Conservation (phyloP, 805 yeast species). For the Wickerhamomyces queroliae region DNA sequence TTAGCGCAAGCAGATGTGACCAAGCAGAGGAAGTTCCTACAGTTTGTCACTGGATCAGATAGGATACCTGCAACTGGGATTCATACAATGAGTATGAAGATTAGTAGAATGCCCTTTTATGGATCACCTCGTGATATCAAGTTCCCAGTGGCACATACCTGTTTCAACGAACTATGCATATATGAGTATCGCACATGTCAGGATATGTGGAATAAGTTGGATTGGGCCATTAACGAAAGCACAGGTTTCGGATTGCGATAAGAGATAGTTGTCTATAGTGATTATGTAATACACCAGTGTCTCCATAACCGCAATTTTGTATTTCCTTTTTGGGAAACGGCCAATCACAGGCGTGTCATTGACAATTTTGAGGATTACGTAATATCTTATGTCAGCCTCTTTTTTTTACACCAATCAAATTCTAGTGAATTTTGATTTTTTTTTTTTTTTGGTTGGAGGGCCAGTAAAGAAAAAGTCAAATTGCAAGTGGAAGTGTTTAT, state of each 20-base stretch:
- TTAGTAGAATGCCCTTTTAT: slow-evolving; percentile 43
- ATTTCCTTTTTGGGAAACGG: neutral
- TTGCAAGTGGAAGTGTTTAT: too few relatives aligned
- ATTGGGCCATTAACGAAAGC: slow-evolving; percentile 68
- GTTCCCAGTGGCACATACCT: slow-evolving; percentile 87
- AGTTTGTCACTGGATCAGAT: slow-evolving; percentile 87
- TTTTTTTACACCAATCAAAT: slow-evolving; percentile 19
- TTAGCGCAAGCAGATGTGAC: slow-evolving; percentile 37
- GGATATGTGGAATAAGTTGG: slow-evolving; percentile 52
- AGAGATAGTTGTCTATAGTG: neutral
- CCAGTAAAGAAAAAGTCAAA: too few relatives aligned
- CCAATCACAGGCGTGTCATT: neutral
- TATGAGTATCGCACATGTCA: slow-evolving; percentile 55
- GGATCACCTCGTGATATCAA: slow-evolving; percentile 29
- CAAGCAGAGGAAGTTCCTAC: slow-evolving; percentile 57
- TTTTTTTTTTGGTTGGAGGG: too few relatives aligned
- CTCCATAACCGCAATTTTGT: neutral
- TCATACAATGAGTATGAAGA: slow-evolving; percentile 64
- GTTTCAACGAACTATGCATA: slow-evolving; percentile 85
- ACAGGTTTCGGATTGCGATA: slow-evolving; percentile 82
- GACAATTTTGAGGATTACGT: neutral
- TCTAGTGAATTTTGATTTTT: slow-evolving; percentile 18
- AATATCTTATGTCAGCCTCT: neutral
- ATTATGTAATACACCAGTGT: neutral
- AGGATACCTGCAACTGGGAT: slow-evolving; percentile 91